phyloP scores from a whole-genome alignment of 1,284 basidiomycete genomes.

The Megacollybia platyphylla region DNA sequence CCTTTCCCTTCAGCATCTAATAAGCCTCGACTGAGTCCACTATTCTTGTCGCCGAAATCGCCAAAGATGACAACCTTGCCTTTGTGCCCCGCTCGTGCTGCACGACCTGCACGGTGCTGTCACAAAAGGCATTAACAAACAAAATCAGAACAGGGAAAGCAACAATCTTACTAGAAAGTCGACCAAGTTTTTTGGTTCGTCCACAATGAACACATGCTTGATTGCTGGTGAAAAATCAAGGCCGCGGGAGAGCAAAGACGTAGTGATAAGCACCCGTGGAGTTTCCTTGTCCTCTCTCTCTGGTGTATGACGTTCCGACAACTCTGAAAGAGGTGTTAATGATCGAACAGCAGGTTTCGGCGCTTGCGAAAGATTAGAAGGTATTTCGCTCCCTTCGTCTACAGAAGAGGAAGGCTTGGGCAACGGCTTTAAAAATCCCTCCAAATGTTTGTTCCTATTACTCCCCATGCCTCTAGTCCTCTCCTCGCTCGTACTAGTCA shows the following conservation, averaged over 20 bases:
- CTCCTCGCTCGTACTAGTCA: conserved; percentile 17
- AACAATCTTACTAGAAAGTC: conserved; percentile 46
- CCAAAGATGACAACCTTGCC: conserved; percentile 66
- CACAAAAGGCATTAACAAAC: no score
- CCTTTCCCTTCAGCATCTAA: conserved; percentile 21
- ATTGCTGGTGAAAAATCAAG: conserved; percentile 75
- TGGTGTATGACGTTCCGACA: background rate
- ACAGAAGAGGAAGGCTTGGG: conserved; percentile 9
- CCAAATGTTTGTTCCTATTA: conserved; percentile 59
- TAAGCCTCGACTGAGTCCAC: conserved; percentile 34
- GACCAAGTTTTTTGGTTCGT: conserved; percentile 76
- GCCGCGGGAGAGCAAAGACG: conserved; percentile 83
- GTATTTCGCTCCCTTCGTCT: conserved; percentile 3
- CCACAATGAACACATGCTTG: conserved; percentile 72
- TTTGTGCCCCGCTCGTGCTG: conserved; percentile 54
- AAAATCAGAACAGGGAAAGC: no score
- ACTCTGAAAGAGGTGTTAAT: background rate
- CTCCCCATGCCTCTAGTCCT: conserved; percentile 13
- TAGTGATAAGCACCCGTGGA: conserved; percentile 74
- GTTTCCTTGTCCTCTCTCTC: conserved; percentile 4
- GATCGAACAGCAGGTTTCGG: background rate
- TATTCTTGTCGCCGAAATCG: conserved; percentile 39
- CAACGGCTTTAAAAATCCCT: conserved; percentile 49
- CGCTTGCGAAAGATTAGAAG: background rate
- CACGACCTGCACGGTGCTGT: conserved; percentile 70